Base-by-base conservation (phyloP, 2,329 filamentous ascomycete species). In the Sphaerulina vaccinii region DNA sequence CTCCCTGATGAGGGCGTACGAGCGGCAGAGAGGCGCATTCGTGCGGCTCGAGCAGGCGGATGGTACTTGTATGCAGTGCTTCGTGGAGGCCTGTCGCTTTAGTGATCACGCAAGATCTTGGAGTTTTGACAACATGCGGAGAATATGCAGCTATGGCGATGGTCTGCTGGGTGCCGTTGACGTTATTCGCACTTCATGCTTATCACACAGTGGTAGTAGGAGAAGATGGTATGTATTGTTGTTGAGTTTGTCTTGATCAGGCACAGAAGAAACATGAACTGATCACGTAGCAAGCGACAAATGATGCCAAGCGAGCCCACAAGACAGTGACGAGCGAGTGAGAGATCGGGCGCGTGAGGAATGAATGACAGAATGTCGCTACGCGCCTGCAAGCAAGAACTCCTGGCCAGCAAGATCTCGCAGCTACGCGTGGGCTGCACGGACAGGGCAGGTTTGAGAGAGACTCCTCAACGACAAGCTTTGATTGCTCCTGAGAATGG, bases 51-150 rank as follows among this genome's bases (percentile, higher is more conserved):
- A 16, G 47, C 46, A 46, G 43, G 11, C 16, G 18, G 21, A 37
- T 18, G 4, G 45, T 32, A 40, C 18, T 1, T n/a, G 37, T 42
- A 48, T 29, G 18, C 29, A 37, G 39, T 24, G 32, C 22, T 24
- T 35, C 29, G 19, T 21, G 18, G 10, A 16, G 43, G 43, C 16
- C 43, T 36, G 42, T 45, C 42, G 29, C n/a, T 45, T 22, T 46
- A 37, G 43, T 43, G 37, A 55, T 51, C 52, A 55, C 52, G 52
- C 48, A 55, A 55, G 48, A 41, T n/a, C 38, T 32, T 29, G 42
- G 23, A 35, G 23, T 27, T 15, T 39, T 48, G 48, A 48, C 47
- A 51, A 43, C 52, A 55, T 55, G 41, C 35, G 46, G 46, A 55
- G 37, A 37, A 18, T 48, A 51, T 46, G 51, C 47, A 48, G 39